Evolutionary conservation across 1,284 basidiomycete species (phyloP).

Genomic region (Ceratobasidium sp.): DNA sequence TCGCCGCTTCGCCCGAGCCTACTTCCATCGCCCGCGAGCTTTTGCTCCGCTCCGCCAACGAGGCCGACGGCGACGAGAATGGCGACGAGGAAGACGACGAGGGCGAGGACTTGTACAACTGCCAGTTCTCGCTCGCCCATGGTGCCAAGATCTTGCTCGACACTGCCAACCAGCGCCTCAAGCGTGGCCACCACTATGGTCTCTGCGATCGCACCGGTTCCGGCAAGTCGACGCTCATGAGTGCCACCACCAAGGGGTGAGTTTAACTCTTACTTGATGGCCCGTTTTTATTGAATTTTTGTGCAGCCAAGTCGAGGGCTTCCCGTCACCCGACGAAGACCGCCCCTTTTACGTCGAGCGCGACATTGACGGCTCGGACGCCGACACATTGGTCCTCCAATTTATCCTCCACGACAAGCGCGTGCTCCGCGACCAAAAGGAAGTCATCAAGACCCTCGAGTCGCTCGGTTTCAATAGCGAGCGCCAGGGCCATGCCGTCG

Average conservation of each 20-base stretch:
- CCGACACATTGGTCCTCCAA: too few species aligned
- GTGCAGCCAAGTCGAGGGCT: constrained; percentile 91
- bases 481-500: too few species aligned
- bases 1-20: constrained; percentile 75
- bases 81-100: constrained; percentile 92
- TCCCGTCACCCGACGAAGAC: constrained; percentile 94
- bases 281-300: constrained; percentile 28
- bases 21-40: constrained; percentile 74
- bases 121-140: too few species aligned
- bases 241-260: constrained; percentile 89
- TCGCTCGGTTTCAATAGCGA: too few species aligned
- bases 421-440: constrained; percentile 77
- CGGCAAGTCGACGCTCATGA: constrained; percentile 98
- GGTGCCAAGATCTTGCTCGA: constrained; percentile 98
- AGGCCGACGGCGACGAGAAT: constrained; percentile 77
- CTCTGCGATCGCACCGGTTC: constrained; percentile 98
- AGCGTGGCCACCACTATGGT: constrained; percentile 99
- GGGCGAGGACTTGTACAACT: constrained; percentile 98
- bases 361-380: too few species aligned
- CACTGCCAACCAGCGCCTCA: constrained; percentile 96
- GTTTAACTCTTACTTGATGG: constrained; percentile 38
- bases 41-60: too few species aligned
- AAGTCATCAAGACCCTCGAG: too few species aligned
- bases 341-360: constrained; percentile 99
- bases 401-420: constrained; percentile 92